These are phyloP conservation scores for Termitomyces sp. DNA, from an alignment of 768 basidiomycete genomes.

Conservation along the genomic window DNA sequence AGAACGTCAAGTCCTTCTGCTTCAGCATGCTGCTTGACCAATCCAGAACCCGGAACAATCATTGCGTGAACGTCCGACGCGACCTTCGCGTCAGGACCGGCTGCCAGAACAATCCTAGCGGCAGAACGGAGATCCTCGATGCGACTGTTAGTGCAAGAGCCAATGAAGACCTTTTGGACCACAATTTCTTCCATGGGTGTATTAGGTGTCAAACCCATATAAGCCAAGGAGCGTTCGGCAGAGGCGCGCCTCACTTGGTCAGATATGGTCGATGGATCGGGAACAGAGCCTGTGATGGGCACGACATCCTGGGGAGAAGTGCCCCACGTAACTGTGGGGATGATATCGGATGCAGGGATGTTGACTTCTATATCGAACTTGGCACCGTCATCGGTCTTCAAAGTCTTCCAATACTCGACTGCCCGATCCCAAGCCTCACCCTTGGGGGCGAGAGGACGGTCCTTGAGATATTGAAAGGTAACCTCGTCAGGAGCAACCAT, in stretches of 20 bases:
- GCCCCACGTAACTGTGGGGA: conserved; percentile 91
- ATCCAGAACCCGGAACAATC: conserved; percentile 89
- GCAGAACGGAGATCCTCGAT: conserved; percentile 92
- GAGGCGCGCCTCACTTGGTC: conserved; percentile 67
- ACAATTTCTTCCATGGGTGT: conserved; percentile 76
- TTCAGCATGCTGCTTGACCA: conserved; percentile 90
- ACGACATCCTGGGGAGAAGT: conserved; percentile 89
- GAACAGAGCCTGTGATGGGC: conserved; percentile 78
- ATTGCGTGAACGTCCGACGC: conserved; percentile 77
- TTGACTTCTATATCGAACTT: conserved; percentile 82
- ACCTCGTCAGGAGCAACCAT: conserved; percentile 91
- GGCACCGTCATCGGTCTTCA: conserved; percentile 79
- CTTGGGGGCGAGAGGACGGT: conserved; percentile 80
- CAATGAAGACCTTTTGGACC: conserved; percentile 90
- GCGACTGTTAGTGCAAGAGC: conserved; percentile 92
- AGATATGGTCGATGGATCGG: conserved; percentile 65
- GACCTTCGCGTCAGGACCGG: conserved; percentile 72
- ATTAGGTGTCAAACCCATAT: conserved; percentile 84
- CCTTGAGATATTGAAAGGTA: conserved; percentile 81
- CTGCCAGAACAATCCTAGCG: conserved; percentile 72
- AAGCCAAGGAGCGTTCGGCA: conserved; percentile 72
- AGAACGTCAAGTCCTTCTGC: conserved; percentile 83
- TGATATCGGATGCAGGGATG: conserved; percentile 80
- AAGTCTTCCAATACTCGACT: conserved; percentile 80
- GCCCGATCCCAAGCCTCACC: conserved; percentile 85